A percentile compares a stretch with the other conserved stretches of the same genome.
Evolutionary conservation across 2,329 filamentous ascomycete species (phyloP).

Genomic region (Scedosporium boydii): DNA sequence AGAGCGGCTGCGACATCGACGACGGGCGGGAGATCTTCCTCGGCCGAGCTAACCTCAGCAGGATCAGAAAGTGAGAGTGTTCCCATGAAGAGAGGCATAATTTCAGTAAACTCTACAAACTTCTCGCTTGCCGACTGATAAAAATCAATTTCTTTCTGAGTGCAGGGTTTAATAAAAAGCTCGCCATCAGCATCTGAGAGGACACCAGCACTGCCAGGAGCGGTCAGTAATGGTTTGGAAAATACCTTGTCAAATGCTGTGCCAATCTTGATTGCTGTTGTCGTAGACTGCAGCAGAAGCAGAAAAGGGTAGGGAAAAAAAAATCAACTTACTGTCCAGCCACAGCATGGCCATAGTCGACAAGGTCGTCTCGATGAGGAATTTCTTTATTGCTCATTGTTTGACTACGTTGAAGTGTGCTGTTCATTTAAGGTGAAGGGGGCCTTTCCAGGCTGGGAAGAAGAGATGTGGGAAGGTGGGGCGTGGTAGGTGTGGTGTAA

Average conservation of each 20-base stretch:
- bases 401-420: no score
- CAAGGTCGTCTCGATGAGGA: conserved; percentile 15
- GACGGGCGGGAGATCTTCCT: conserved; percentile 34
- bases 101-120: conserved; percentile 64
- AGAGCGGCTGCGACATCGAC: conserved; percentile 23
- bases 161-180: conserved; percentile 92
- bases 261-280: neutral
- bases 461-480: neutral
- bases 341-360: conserved; percentile 61
- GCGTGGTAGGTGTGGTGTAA: neutral
- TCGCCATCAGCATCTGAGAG: conserved; percentile 74
- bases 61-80: conserved; percentile 59
- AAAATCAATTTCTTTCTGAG: conserved; percentile 74
- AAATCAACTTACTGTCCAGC: conserved; percentile 66
- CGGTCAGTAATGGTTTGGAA: conserved; percentile 11
- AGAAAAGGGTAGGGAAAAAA: neutral
- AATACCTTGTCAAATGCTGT: neutral
- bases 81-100: conserved; percentile 82
- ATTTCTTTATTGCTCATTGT: conserved; percentile 4
- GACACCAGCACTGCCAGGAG: conserved; percentile 65
- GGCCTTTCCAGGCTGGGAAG: neutral
- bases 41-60: conserved; percentile 33
- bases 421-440: neutral
- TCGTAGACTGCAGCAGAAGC: neutral
- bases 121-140: conserved; percentile 62